Evolutionary conservation across 768 basidiomycete genomes (phyloP).

Genomic region (Lentinula sp.): DNA sequence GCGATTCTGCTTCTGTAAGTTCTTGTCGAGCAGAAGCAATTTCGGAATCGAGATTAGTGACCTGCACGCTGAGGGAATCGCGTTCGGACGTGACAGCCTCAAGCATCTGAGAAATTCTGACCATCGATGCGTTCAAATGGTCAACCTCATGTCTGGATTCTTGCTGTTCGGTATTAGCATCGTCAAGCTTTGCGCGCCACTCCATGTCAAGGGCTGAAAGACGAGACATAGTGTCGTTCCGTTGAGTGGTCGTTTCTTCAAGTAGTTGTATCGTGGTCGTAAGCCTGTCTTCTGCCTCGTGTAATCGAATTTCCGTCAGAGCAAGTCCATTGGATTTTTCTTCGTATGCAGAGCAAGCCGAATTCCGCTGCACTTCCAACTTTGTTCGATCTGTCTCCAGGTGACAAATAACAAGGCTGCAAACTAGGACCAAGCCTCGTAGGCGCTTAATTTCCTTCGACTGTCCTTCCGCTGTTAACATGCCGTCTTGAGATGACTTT

Average conservation of each 20-base stretch:
- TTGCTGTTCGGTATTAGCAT: constrained; percentile 26
- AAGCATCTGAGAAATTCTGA: constrained; percentile 37
- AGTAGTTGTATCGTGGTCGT: constrained; percentile 26
- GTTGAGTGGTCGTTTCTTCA: constrained; percentile 28
- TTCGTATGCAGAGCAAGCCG: not conserved
- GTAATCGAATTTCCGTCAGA: constrained; percentile 16
- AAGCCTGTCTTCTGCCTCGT: constrained; percentile 23
- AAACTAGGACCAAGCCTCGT: constrained; percentile 20
- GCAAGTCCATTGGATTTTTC: constrained; percentile 11
- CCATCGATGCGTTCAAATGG: constrained; percentile 37
- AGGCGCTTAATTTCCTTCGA: constrained; percentile 27
- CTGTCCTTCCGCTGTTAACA: not conserved
- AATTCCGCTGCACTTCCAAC: not conserved
- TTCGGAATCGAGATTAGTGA: constrained; percentile 59
- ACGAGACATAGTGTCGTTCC: constrained; percentile 29
- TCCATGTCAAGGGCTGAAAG: constrained; percentile 26
- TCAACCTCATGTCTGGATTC: constrained; percentile 28
- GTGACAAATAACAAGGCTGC: constrained; percentile 33
- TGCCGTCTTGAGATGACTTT: not conserved
- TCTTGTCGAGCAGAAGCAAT: constrained; percentile 47
- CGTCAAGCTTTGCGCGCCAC: constrained; percentile 24
- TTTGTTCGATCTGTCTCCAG: constrained; percentile 16
- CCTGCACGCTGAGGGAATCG: constrained; percentile 57
- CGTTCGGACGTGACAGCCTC: constrained; percentile 61
- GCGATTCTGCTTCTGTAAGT: constrained; percentile 48